These are phyloP conservation scores for Tardiomyces depauwii DNA, from an alignment of 1,139 yeast genomes.

Conservation along the genomic window DNA sequence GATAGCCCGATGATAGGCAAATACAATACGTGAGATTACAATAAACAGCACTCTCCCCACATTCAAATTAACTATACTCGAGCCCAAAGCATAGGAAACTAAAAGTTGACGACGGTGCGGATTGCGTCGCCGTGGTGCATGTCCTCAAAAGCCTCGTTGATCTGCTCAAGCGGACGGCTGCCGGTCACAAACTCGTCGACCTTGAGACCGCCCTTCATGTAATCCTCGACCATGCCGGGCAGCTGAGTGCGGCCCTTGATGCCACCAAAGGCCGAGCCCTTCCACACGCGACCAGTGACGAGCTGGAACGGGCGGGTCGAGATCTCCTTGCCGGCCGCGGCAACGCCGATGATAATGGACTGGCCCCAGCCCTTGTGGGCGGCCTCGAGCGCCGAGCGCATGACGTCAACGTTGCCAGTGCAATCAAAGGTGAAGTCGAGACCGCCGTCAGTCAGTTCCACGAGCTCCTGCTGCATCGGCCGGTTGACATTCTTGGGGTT, in stretches of 20 bases:
- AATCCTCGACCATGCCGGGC: conserved; percentile 83
- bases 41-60: no score
- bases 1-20: no score
- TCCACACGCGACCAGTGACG: conserved; percentile 98
- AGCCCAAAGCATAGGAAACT: not conserved
- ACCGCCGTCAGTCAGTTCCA: conserved; percentile 94
- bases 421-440: conserved; percentile 93
- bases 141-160: conserved; percentile 86
- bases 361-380: conserved; percentile 99
- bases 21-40: no score
- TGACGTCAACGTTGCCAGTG: conserved; percentile 90
- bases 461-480: conserved; percentile 70
- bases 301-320: conserved; percentile 97
- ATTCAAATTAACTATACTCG: not conserved
- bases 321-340: conserved; percentile 96
- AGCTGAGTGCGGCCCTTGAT: conserved; percentile 95
- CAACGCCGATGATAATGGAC: conserved; percentile 91
- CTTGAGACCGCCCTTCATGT: conserved; percentile 69
- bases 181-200: conserved; percentile 95
- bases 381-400: conserved; percentile 93
- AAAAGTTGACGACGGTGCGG: conserved; percentile 59
- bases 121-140: conserved; percentile 91
- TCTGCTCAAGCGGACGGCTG: conserved; percentile 63
- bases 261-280: conserved; percentile 97
- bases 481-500: conserved; percentile 69